Evolutionary conservation across 257 asterid genomes (phyloP), one percentile per base, ranked within the genome.

Genomic region (Nicotiana obtusifolia): DNA sequence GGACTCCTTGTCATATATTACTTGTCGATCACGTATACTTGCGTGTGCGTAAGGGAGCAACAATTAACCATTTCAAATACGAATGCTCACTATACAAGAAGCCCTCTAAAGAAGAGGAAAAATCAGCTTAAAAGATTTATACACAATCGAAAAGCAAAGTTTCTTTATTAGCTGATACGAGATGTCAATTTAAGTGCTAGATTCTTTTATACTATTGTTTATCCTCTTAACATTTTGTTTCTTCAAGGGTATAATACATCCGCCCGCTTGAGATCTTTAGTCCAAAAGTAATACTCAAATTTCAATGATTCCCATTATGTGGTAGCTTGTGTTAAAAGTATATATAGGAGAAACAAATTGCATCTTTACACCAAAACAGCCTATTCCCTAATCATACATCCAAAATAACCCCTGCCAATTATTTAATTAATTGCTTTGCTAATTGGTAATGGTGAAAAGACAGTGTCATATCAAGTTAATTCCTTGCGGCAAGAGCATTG

Each of bases 251-350:
- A 13, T 47, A 73, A 7, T 47, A 15, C 22, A 13, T 47, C 20
- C 15, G 3, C n/a, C n/a, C n/a, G 8, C 44, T 71, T 14, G 41
- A 47, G 15, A 49, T 47, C 61, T 22, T 73, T 59, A 26, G 80
- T 76, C 80, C 73, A 82, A 82, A 82, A 78, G 76, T 41, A 65
- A 31, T 67, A 15, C 77, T 52, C 52, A 80, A 26, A 85, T 85
- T 80, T 86, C 88, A 83, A 86, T 66, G 88, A 86, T 86, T 80
- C 88, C 88, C 86, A 86, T 78, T 75, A 75, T 65, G 68, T 66
- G 65, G 47, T 62, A 62, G 61, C 49, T 41, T 44, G 77, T 81
- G 54, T 76, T 78, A 31, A 57, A 67, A 77, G 68, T 73, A 77
- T 56, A 10, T 13, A 49, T 28, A 0, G 20, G 78, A 71, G 35